Percentiles rank a stretch among this genome's conserved stretches.
phyloP scores from a whole-genome alignment of 2,329 filamentous ascomycete genomes.

The Rachicladosporium sp. region DNA sequence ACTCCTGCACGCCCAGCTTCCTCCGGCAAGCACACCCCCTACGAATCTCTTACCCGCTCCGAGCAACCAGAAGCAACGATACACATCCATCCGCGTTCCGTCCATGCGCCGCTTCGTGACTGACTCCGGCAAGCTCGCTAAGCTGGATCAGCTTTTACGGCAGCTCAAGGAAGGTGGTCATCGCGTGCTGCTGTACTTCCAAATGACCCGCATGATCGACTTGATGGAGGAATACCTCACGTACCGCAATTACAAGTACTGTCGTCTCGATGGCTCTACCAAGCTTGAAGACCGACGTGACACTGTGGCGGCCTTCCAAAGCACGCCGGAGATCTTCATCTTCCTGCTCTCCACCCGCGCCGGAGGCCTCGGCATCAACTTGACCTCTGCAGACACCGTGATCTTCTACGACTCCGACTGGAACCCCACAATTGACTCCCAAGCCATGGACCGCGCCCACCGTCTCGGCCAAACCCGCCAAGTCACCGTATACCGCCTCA shows the following conservation, averaged over 20 bases:
- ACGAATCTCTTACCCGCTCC: slow-evolving; percentile 61
- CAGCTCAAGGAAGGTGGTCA: slow-evolving; percentile 86
- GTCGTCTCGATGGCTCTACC: slow-evolving; percentile 87
- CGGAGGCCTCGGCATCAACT: slow-evolving; percentile 93
- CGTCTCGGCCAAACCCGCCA: slow-evolving; percentile 91
- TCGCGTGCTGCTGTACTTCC: slow-evolving; percentile 94
- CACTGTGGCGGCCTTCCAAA: slow-evolving; percentile 94
- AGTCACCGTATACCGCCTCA: slow-evolving; percentile 94
- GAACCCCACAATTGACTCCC: slow-evolving; percentile 97
- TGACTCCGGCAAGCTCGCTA: slow-evolving; percentile 90
- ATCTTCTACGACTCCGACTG: slow-evolving; percentile 99
- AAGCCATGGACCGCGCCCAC: slow-evolving; percentile 98
- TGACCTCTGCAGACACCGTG: slow-evolving; percentile 92
- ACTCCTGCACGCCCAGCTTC: slow-evolving; percentile 60
- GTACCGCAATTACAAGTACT: slow-evolving; percentile 98
- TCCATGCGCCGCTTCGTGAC: slow-evolving; percentile 98
- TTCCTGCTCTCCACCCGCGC: slow-evolving; percentile 93
- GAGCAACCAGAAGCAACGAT: slow-evolving; percentile 68
- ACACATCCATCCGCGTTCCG: slow-evolving; percentile 82
- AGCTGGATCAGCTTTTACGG: slow-evolving; percentile 74
- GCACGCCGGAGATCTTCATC: slow-evolving; percentile 85
- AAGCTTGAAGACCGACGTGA: slow-evolving; percentile 95
- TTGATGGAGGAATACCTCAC: slow-evolving; percentile 98
- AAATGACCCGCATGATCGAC: slow-evolving; percentile 99
- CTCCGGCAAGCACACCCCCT: slow-evolving; percentile 51